Evolutionary conservation across 257 asterid genomes (phyloP), one percentile per base, ranked within the genome.

Genomic region (Handroanthus guayacan): DNA sequence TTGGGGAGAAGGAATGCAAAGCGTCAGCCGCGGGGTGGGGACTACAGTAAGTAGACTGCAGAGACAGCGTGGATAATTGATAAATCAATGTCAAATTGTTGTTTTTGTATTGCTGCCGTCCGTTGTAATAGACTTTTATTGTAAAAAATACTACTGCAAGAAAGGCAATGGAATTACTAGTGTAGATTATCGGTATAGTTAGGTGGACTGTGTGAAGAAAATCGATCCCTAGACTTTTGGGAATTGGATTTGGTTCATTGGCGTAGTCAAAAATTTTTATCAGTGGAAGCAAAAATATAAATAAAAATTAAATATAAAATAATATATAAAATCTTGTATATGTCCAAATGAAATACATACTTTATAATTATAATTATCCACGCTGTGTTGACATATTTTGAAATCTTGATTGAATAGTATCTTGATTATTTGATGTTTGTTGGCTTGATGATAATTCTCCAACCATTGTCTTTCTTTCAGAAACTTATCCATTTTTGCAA

Each of bases 61-160:
- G 72, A 61, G 72, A 76, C 84, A 76, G 78, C 62, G 82, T 77
- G 85, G 82, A 72, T 41, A 41, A 41, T 41, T 41, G 8, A 7
- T 9, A 68, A 62, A 44, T 80, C 56, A 34, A 63, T 45, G 71
- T 67, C 14, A 68, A 39, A 60, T 55, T 48, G 38, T 67, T 65
- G 63, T 25, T 56, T 52, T 16, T 67, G 51, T 48, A 10, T 50
- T 67, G 20, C 72, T 16, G 38, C 57, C 48, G 74, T 56, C 75
- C 72, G 54, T 37, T 51, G 11, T n/a, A 36, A 10, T 12, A 56
- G 11, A 20, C 50, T 50, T 57, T 75, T 75, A 58, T 58, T 10
- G n/a, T 3, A 11, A 18, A 78, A 62, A 51, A 72, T 44, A 60
- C 67, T 65, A 58, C 60, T 73, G 45, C 5, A 20, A 43, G 7